Base-by-base conservation (phyloP, 2,329 filamentous ascomycete species). In the Aphanocladium album region DNA sequence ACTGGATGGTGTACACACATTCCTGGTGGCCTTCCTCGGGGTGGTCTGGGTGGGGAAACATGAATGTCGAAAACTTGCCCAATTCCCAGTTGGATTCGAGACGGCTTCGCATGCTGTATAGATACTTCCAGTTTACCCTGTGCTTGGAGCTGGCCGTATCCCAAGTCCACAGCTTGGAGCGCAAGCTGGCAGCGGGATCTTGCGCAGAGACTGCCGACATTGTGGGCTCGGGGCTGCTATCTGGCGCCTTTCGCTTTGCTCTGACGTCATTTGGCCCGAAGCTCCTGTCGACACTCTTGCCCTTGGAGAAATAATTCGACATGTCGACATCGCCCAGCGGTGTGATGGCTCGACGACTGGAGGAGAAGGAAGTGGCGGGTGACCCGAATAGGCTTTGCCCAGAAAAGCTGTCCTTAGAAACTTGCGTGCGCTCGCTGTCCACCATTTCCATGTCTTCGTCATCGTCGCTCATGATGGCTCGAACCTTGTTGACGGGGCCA, bases 1-100 rank as follows among this genome's bases (percentile, higher is more conserved):
- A 96, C 72, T 99, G 93, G 57, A 99, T 86, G 2, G 91, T 93
- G 74, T 99, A 99, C 14, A 99, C 92, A 72, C 93, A 98, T 70
- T 98, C 93, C 21, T 81, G 83, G 71, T 99, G 95, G 1, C 90
- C 91, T 71, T 98, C 93, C 35, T 90, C 82, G 1, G 86, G 86
- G 68, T 92, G 82, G 41, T 85, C 81, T 0, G 92, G 92, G 69
- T 96, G 91, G 0, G 95, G 95, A 1, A 99, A 82, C 71, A 96
- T 91, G 69, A 98, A 98, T 64, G 93, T 96, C 3, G 82, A 85
- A 71, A 84, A 96, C 61, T 86, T 88, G 4, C 90, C 93, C 21
- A 87, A 82, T 62, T 91, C 86, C 95, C 95, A 99, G 71, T 99
- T 98, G 8, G 88, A 86, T 75, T 99, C 95, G 16, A 99, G 78